Base-by-base conservation (phyloP, 345 rosid genomes). In the Tarenaya hassleriana region DNA sequence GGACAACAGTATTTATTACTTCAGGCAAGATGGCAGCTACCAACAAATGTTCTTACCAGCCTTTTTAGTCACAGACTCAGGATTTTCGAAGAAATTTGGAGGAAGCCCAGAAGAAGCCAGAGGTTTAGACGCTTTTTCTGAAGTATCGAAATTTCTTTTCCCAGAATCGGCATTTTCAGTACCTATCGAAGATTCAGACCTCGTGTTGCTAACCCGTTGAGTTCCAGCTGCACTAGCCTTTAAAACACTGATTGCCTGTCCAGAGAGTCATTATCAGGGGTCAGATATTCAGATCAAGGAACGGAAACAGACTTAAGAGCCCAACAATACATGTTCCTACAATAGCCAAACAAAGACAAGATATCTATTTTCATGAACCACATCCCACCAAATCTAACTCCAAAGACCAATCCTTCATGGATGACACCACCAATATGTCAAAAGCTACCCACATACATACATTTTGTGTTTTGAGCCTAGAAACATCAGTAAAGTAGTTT, bases 151-250 rank as follows among this genome's bases (percentile, higher is more conserved):
- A 42, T 59, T 60, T 6, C 42, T 31, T 15, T 57, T 68, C 32
- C 55, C 64, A 34, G 51, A 53, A 45, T 58, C 58, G 17, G 34
- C 24, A 62, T 45, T 20, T 43, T 66, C 29, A 24, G 64, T 43
- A 38, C 55, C 55, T 1, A 49, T 10, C 17, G 10, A 16, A 9
- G 69, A 19, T 41, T 51, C 70, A 2, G 56, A 16, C 38, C 52
- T 68, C 32, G 39, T 55, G 50, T 21, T 70, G 57, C 43, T 66
- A 41, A 41, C 44, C 5, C 60, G 64, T 18, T 63, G 59, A 9
- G 10, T 39, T 16, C 69, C 78, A 11, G 77, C 73, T 39, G 86
- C 94, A 71, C 75, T 82, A 58, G 84, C 88, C 72, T 75, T 88
- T 17, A 80, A 34, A 55, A 66, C 68, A 58, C 63, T 60, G 34